These are phyloP conservation scores for Candida montana DNA, from an alignment of 805 yeast genomes.

Conservation along the genomic window DNA sequence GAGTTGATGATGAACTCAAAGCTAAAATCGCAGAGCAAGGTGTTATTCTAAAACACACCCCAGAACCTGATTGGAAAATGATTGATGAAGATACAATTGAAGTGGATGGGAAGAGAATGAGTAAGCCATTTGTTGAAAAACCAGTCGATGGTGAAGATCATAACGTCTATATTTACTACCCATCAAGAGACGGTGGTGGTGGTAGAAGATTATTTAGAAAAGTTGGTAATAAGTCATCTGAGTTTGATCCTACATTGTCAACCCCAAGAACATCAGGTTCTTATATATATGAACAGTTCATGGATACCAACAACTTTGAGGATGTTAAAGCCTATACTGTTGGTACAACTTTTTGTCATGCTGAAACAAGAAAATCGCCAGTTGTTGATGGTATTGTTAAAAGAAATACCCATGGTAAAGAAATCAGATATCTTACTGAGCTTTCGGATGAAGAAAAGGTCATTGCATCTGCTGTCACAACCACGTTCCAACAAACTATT, in stretches of 20 bases:
- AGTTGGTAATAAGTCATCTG: constrained; percentile 95
- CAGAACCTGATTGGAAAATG: constrained; percentile 83
- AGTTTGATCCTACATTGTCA: constrained; percentile 77
- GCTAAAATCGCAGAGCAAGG: constrained; percentile 58
- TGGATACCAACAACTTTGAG: constrained; percentile 97
- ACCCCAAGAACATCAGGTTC: constrained; percentile 86
- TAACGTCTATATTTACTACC: constrained; percentile 89
- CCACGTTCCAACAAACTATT: constrained; percentile 81
- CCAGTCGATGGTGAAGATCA: constrained; percentile 99
- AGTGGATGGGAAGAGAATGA: constrained; percentile 66
- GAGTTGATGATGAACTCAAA: constrained; percentile 62
- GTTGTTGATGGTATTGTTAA: constrained; percentile 99
- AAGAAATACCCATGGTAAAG: constrained; percentile 96
- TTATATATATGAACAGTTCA: constrained; percentile 85
- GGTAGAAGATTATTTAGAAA: constrained; percentile 92
- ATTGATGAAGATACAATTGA: constrained; percentile 76
- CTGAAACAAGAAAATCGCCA: constrained; percentile 97
- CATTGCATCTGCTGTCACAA: constrained; percentile 76
- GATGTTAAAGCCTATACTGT: constrained; percentile 99
- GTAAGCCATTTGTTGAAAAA: constrained; percentile 94
- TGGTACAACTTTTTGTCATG: constrained; percentile 87
- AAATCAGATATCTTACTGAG: constrained; percentile 83
- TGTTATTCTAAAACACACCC: constrained; percentile 36
- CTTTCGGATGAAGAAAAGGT: constrained; percentile 66
- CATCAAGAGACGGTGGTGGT: constrained; percentile 90